Base-by-base conservation (phyloP, 768 basidiomycete genomes). In the Leccinellum luteum region DNA sequence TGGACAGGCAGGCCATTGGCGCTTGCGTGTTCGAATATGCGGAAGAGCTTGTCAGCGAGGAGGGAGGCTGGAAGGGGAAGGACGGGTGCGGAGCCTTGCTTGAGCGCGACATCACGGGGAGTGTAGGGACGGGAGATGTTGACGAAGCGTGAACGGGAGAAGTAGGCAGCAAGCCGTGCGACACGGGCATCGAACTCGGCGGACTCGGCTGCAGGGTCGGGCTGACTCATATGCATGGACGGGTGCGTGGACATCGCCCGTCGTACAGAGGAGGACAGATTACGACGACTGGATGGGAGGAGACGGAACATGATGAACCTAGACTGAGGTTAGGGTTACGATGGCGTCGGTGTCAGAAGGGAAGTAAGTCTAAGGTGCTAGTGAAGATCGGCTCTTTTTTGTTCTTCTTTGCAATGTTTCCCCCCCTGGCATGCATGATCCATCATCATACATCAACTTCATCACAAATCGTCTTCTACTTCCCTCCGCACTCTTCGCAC, bases 1-100 rank as follows among this genome's bases (percentile, higher is more conserved):
- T 92, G 90, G 13, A 96, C 82, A 0, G 94, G 92, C 61, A 78
- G 77, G 30, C 82, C 81, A 38, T 81, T 81, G 35, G 78, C 80
- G 23, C 84, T 83, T 45, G 87, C 85, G 49, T 82, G 80, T 19
- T 79, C 75, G 48, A 98, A 79, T 9, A 86, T 68, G 13, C 78
- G 75, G 70, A 83, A 90, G n/a, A 98, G 81, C 73, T 96, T 96
- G 77, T 93, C 83, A 15, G 94, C 86, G 8, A 92, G 81, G n/a
- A 91, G 70, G 8, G 87, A 85, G 3, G 87, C 86, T 8, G 87
- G 87, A 28, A 89, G 81, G 5, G 90, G 87, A 15, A 87, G 76
- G 17, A 91, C 84, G 8, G 92, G 90, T 19, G 94, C 76, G 17
- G 87, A 88, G 31, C 95, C 95, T 66, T 96, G 93, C 75, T 97